Evolutionary conservation across 1,284 basidiomycete species (phyloP).

Genomic region (Fomitopsis pinicola): DNA sequence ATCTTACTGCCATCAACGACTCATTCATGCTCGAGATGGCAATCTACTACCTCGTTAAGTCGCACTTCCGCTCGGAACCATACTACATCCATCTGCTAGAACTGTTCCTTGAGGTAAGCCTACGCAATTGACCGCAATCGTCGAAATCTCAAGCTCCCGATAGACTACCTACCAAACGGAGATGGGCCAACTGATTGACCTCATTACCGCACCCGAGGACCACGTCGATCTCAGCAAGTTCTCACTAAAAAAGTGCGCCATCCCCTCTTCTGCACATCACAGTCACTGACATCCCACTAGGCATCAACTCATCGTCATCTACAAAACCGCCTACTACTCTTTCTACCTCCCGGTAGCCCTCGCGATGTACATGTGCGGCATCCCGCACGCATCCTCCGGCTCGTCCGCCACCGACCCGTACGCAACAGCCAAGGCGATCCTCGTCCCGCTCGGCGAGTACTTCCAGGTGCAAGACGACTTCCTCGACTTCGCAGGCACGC

Average conservation of each 20-base stretch:
- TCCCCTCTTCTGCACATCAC: not conserved
- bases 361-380: constrained; percentile 79
- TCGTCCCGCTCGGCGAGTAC: constrained; percentile 94
- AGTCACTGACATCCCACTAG: constrained; percentile 33
- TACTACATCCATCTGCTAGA: constrained; percentile 92
- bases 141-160: not conserved
- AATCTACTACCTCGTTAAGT: constrained; percentile 90
- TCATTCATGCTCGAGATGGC: constrained; percentile 95
- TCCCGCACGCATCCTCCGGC: constrained; percentile 41
- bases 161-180: constrained; percentile 91
- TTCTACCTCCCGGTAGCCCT: constrained; percentile 98
- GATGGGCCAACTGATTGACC: constrained; percentile 92
- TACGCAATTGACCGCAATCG: not conserved
- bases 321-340: constrained; percentile 98
- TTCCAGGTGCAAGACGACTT: constrained; percentile 99
- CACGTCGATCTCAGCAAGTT: constrained; percentile 86
- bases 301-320: constrained; percentile 91
- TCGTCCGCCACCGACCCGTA: constrained; percentile 54
- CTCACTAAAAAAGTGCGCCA: constrained; percentile 69
- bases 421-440: constrained; percentile 77
- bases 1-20: constrained; percentile 94
- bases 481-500: constrained; percentile 89
- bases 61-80: constrained; percentile 77
- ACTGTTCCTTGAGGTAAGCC: constrained; percentile 78
- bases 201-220: constrained; percentile 94